Evolutionary conservation across 208 protist species (phyloP).

Genomic region (Leishmania mexicana): DNA sequence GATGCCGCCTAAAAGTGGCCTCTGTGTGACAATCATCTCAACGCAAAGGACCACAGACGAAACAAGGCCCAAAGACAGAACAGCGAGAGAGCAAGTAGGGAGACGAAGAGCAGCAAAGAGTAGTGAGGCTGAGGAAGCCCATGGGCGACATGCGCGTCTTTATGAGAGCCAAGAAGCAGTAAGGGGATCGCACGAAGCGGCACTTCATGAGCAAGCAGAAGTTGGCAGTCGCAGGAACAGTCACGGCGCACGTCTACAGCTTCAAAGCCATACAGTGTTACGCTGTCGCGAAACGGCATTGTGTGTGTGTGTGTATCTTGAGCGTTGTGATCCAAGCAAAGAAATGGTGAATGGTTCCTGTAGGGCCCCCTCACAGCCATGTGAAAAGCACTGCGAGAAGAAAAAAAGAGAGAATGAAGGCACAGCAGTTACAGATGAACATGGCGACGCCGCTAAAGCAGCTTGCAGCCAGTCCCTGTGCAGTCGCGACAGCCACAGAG

Average conservation of each 20-base stretch:
- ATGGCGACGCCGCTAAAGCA: slow-evolving; percentile 2
- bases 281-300: not conserved
- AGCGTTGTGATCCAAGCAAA: not conserved
- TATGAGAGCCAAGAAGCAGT: not conserved
- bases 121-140: not conserved
- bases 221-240: not conserved
- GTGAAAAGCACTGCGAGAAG: not conserved
- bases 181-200: slow-evolving; percentile 2
- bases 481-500: not conserved
- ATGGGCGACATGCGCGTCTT: not conserved
- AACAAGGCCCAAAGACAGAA: slow-evolving; percentile 8
- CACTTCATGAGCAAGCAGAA: not conserved
- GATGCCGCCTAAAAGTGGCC: not conserved
- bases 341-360: not conserved
- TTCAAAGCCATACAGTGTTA: not conserved
- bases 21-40: slow-evolving; percentile 4
- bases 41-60: not conserved
- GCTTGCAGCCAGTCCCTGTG: not conserved
- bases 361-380: not conserved
- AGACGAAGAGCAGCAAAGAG: slow-evolving; percentile 6
- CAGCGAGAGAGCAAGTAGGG: slow-evolving; percentile 2
- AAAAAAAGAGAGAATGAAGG: slow-evolving; percentile 3
- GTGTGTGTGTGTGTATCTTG: no score
- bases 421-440: not conserved
- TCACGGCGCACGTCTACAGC: not conserved